Conservation (phyloP, 768 basidiomycete species). For the Hypsizygus marmoreus region DNA sequence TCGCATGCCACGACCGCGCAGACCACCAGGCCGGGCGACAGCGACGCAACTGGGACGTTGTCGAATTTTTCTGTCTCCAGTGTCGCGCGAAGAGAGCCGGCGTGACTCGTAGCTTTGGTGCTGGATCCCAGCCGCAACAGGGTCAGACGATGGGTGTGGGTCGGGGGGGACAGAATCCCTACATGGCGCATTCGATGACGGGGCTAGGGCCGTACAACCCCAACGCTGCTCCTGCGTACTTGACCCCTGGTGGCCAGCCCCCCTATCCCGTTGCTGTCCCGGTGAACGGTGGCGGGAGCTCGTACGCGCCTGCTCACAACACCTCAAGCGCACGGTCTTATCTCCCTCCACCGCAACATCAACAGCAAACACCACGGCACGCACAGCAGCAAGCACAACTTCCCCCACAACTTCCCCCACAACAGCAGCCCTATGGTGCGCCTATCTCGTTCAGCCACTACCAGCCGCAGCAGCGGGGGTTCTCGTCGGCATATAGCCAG, state of each 20-base stretch:
- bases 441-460: conserved; percentile 49
- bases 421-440: conserved; percentile 18
- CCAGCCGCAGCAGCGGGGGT: conserved; percentile 44
- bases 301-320: conserved; percentile 13
- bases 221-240: conserved; percentile 8
- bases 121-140: conserved; percentile 8
- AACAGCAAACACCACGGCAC: conserved; percentile 16
- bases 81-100: conserved; percentile 41
- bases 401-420: conserved; percentile 6
- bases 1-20: conserved; percentile 75
- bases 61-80: conserved; percentile 74
- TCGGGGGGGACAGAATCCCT: conserved; percentile 9
- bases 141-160: conserved; percentile 19
- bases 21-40: conserved; percentile 66
- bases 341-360: not conserved
- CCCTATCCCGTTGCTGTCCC: not conserved
- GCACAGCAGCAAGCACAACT: conserved; percentile 14
- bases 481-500: conserved; percentile 24
- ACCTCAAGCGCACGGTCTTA: conserved; percentile 6
- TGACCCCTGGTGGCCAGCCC: not conserved
- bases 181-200: conserved; percentile 7
- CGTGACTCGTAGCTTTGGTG: too few species aligned
- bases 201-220: conserved; percentile 8
- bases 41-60: conserved; percentile 81
- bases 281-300: conserved; percentile 13